These are phyloP conservation scores for Linaria vulgaris DNA, from an alignment of 257 asterid genomes.

Conservation along the genomic window DNA sequence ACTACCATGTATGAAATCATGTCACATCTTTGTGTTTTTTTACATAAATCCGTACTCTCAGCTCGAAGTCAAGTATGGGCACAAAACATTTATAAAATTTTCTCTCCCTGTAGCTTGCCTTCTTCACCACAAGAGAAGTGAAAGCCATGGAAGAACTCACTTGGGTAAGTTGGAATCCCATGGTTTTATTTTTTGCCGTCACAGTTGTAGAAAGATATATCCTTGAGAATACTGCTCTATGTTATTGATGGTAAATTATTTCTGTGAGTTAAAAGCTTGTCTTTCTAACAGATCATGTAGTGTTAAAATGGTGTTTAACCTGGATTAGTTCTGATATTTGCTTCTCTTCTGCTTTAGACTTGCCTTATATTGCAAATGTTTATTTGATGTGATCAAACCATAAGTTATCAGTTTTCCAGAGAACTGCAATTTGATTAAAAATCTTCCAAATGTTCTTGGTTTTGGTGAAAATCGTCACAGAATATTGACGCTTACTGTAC, in stretches of 20 bases:
- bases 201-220: not conserved
- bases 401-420: not conserved
- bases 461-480: not conserved
- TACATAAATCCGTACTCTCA: slow-evolving; percentile 12
- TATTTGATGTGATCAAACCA: not conserved
- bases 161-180: slow-evolving; percentile 59
- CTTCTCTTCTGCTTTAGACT: not conserved
- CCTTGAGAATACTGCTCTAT: not conserved
- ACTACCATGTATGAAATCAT: slow-evolving; percentile 27
- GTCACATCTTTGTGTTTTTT: slow-evolving; percentile 9
- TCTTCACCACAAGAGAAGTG: slow-evolving; percentile 77
- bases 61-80: slow-evolving; percentile 21
- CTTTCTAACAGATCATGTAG: not conserved
- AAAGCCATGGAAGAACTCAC: slow-evolving; percentile 94
- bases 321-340: not conserved
- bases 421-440: not conserved
- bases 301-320: slow-evolving; percentile 58
- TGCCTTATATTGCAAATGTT: not conserved
- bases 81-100: slow-evolving; percentile 12
- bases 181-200: not conserved
- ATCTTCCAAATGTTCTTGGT: not conserved
- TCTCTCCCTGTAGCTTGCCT: slow-evolving; percentile 64
- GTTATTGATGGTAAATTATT: too few relatives aligned
- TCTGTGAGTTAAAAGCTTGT: not conserved
- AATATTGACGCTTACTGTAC: not conserved